Percentiles rank a stretch among this genome's conserved stretches.
phyloP scores from a whole-genome alignment of 2,329 filamentous ascomycete genomes.

The Talaromyces sp. region DNA sequence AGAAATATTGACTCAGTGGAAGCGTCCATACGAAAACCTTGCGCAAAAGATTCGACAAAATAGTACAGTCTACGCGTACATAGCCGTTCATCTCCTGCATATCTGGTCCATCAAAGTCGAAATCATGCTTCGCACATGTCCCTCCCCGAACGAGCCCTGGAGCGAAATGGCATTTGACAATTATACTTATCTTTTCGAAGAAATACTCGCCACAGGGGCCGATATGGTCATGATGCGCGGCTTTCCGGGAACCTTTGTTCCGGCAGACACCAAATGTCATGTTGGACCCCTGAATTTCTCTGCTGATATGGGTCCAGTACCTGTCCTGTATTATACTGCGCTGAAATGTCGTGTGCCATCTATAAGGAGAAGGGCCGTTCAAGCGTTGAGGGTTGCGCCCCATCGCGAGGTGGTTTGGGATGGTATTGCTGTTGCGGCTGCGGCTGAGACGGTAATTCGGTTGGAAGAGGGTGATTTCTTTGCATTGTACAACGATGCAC shows the following conservation, averaged over 20 bases:
- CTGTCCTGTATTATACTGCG: slow-evolving; percentile 16
- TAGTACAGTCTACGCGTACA: slow-evolving; percentile 1
- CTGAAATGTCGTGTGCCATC: slow-evolving; percentile 16
- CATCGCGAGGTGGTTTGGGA: slow-evolving; percentile 20
- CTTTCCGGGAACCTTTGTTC: slow-evolving; percentile 1
- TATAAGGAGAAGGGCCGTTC: slow-evolving; percentile 6
- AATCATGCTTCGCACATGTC: slow-evolving; percentile 15
- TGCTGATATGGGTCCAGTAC: slow-evolving; percentile 15
- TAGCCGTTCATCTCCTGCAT: slow-evolving; percentile 2
- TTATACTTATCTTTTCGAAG: slow-evolving; percentile 7
- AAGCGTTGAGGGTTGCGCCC: slow-evolving; percentile 6
- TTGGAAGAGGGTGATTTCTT: slow-evolving; percentile 11
- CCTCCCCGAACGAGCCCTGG: not conserved
- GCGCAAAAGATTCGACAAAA: not conserved
- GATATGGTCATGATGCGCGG: slow-evolving; percentile 11
- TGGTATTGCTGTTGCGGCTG: slow-evolving; percentile 14
- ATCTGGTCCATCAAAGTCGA: slow-evolving; percentile 15
- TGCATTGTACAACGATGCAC: too few relatives aligned
- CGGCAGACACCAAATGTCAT: not conserved
- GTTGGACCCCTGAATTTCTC: slow-evolving; percentile 15
- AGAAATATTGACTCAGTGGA: slow-evolving; percentile 1
- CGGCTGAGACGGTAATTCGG: slow-evolving; percentile 12
- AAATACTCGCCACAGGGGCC: not conserved
- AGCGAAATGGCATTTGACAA: slow-evolving; percentile 18
- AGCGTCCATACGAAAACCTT: not conserved